Base-by-base conservation (phyloP, 139 green algal species). In the Chlamydomonas applanata region DNA sequence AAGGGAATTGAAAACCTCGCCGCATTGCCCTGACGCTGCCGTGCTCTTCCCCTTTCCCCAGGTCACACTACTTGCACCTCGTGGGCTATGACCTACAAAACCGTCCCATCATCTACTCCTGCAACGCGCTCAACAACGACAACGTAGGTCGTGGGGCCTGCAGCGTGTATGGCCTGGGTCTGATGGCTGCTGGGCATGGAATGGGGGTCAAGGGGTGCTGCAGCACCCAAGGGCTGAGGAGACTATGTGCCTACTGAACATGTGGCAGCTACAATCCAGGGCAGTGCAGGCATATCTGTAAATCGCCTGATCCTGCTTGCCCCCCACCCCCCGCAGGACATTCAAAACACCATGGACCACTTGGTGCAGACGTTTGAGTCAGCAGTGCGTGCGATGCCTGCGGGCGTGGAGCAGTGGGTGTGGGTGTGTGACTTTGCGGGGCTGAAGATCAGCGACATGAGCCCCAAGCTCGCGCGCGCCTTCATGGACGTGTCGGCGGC, bases 51-150 rank as follows among this genome's bases (percentile, higher is more conserved):
- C 46, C 17, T 17, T 24, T 27, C 32, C 52, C 22, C 70, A 77
- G 36, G 59, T 75, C 72, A 2, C 90, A 95, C 73, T 94, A 93
- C 87, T 91, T 94, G 90, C 88, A 94, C 32, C 68, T 89, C 40
- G 72, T 83, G 25, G 81, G 87, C 1, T 69, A 74, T 63, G 81
- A 85, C 75, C 62, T 49, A 2, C 29, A 69, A 25, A 34, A 71
- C 13, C 81, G 91, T 0, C 89, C 91, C 34, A 77, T 92, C 61
- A 88, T 95, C 69, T 95, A 94, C 78, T 88, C 74, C 65, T 93
- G 85, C 74, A 49, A 49, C 40, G 40, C 40, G 40, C 40, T 49
- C 40, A 49, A 49, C 40, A 49, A 49, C 11, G 40, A 49, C 40
- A 49, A 49, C 11, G 40, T 49, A 49, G 11, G 11, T 11, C 40